Base-by-base conservation (phyloP, 169 alveolate species). In the Plasmodium gallinaceum region DNA sequence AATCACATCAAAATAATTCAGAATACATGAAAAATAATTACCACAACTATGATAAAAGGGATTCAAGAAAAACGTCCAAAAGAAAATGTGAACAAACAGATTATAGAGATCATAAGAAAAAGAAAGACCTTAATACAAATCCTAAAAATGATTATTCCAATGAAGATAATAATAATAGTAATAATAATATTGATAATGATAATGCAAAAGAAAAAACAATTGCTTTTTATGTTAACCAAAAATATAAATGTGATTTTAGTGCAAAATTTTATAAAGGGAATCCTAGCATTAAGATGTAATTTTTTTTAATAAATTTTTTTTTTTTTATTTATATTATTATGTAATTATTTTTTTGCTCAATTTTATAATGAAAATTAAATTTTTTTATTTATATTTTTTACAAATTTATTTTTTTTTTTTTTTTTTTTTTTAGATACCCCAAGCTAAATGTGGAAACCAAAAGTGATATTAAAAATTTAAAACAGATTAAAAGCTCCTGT, bases 381-480 rank as follows among this genome's bases (percentile, higher is more conserved):
- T 16, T 54, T 4, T 54, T 2, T 54, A 54, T 54, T 7, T 54
- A 54, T 54, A 54, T 54, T 24, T 4, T 74, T 6, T 74, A 52
- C 20, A 2, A n/a, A 7, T 74, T 16, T 60, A 43, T 37, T 10
- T 10, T 8, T 20, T 14, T 39, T 14, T 10, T 12, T 16, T 9
- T 43, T 43, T 52, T n/a, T 37, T 43, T 46, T 62, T 18, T 2
- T 58, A 76, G 89, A 20, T 76, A 76, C 48, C 51, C 89, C 37
- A 65, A 76, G 54, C 32, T 76, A 14, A 76, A 76, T 45, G 89
- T 76, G 7, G 89, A 76, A 65, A 76, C 89, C 0, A 76, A 76
- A 26, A 76, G 89, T 52, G 89, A 76, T 16, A 70, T 76, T 7
- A 68, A 76, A 24, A 76, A 76, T 20, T 68, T 76, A 16, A 76